Percentiles rank a stretch among this genome's conserved stretches.
phyloP scores from a whole-genome alignment of 441 rosid species.

The Gossypium davidsonii region DNA sequence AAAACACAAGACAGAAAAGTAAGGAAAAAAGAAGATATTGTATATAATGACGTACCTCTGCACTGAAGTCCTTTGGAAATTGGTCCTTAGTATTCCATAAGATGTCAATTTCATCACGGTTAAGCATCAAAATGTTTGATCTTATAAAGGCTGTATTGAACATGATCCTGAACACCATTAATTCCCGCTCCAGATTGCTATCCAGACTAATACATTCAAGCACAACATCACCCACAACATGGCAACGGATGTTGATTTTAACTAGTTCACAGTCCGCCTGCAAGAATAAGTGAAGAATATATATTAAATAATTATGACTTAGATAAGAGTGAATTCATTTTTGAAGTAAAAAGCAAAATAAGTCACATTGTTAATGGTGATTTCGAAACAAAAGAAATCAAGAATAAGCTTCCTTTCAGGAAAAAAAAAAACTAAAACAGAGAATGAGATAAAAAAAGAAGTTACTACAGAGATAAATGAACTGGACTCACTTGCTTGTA shows the following conservation, averaged over 20 bases:
- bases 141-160: conserved; percentile 82
- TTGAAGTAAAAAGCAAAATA: neutral
- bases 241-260: conserved; percentile 74
- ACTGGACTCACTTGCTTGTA: conserved; percentile 57
- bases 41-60: conserved; percentile 49
- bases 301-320: neutral
- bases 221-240: conserved; percentile 83
- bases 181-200: conserved; percentile 58
- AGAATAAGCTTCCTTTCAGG: neutral
- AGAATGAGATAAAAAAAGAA: neutral
- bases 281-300: conserved; percentile 29
- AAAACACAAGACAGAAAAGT: conserved; percentile 2
- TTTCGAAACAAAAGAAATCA: neutral
- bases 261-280: conserved; percentile 76
- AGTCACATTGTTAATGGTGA: neutral
- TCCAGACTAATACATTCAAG: conserved; percentile 70
- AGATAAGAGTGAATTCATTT: neutral
- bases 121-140: conserved; percentile 70
- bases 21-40: neutral
- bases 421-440: neutral
- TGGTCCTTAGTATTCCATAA: conserved; percentile 65
- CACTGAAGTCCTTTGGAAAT: conserved; percentile 75
- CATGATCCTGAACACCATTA: conserved; percentile 83
- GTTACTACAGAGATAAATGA: neutral
- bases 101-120: conserved; percentile 70